phyloP scores from a whole-genome alignment of 73 alveolate genomes.

The Diophrys sp. region DNA sequence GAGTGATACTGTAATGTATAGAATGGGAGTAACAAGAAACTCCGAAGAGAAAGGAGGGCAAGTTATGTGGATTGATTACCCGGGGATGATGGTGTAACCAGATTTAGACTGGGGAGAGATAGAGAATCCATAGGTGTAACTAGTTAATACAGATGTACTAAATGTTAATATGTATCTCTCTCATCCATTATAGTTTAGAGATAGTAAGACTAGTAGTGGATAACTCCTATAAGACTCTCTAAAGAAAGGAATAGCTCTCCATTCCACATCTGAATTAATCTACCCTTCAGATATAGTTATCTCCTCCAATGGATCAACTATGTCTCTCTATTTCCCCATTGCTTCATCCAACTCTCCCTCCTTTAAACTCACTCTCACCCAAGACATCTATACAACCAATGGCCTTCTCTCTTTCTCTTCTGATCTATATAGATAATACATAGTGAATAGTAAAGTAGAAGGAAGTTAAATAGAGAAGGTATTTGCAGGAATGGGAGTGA shows the following conservation, averaged over 20 bases:
- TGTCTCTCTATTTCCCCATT: background rate
- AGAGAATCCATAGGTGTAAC: background rate
- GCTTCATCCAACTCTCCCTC: too few species aligned
- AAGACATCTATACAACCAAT: too few species aligned
- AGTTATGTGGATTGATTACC: background rate
- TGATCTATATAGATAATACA: too few species aligned
- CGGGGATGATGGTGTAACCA: background rate
- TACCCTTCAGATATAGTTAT: background rate
- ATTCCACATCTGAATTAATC: background rate
- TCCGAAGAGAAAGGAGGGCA: background rate
- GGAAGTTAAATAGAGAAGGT: too few species aligned
- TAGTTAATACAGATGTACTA: background rate
- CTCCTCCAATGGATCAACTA: background rate
- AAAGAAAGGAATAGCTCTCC: background rate
- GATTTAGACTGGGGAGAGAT: background rate
- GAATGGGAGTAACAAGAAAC: background rate
- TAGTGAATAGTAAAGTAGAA: too few species aligned
- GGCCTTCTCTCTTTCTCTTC: too few species aligned
- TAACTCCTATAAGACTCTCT: background rate
- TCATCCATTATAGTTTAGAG: background rate
- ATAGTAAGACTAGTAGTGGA: background rate
- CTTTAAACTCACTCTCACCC: too few species aligned
- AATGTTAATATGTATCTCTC: background rate
- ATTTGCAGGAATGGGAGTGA: too few species aligned
- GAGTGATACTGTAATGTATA: background rate